Base-by-base conservation (phyloP, 495 filamentous ascomycete genomes). In the Penicillium lividum region DNA sequence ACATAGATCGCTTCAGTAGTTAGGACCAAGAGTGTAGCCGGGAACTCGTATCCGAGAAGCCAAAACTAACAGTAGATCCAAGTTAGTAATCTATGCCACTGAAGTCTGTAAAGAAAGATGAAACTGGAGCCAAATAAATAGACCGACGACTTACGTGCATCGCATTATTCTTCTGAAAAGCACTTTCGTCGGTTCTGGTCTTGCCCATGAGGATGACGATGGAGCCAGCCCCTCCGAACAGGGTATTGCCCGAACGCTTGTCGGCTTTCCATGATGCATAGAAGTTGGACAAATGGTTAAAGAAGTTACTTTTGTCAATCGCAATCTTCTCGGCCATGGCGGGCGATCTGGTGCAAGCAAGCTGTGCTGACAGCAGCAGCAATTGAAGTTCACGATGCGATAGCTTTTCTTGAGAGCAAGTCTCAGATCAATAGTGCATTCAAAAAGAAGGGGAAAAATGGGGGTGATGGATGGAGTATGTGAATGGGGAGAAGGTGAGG, bases 11-110 rank as follows among this genome's bases (percentile, higher is more conserved):
- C 82, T 53, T 98, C 95, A 51, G 85, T 83, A 9, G 95, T 97
- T 64, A 98, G 82, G 45, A 99, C 80, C 73, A 99, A 88, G 42
- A 98, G 80, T 0, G 94, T 98, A 13, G 94, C 91, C 44, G 94
- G 94, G 66, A 99, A 99, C 69, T 99, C 94, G 80, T 98, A 99
- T 61, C 94, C 94, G 57, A 99, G 83, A 49, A 99, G 82, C 94
- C 94, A 99, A 77, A 97, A 96, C 92, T 98, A 76, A 42, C 2
- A 11, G 46, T 16, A 15, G 60, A 4, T 28, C 9, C n/a, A 34
- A 28, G 13, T 45, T 56, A 61, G 65, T 16, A 0, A 49, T 31
- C 27, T 16, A 49, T 4, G 7, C 53, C 62, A 59, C 44, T 53
- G n/a, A 45, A 18, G 5, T 52, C 13, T 25, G 18, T 11, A 18